A percentile compares a stretch with the other conserved stretches of the same genome.
phyloP scores from a whole-genome alignment of 1,284 basidiomycete species.

The Polyporus tsugae region DNA sequence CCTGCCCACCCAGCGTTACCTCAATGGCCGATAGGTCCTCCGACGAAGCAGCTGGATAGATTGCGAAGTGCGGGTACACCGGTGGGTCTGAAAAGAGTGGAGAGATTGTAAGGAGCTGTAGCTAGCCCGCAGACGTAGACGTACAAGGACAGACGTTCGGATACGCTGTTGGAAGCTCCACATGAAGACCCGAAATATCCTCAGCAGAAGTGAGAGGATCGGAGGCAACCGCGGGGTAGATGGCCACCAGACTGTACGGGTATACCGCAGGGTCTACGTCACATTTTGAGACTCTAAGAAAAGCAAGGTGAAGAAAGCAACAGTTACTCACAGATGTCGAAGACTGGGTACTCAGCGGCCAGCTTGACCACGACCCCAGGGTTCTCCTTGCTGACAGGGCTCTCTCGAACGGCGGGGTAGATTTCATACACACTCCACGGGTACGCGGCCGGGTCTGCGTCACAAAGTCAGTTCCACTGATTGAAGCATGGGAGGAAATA shows the following conservation, averaged over 20 bases:
- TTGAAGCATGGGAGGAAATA: not conserved
- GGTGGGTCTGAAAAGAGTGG: conserved; percentile 31
- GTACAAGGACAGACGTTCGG: conserved; percentile 33
- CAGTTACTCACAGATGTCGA: conserved; percentile 31
- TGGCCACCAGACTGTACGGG: conserved; percentile 31
- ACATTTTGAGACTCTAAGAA: too few species aligned
- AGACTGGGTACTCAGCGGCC: conserved; percentile 23
- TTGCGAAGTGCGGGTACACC: conserved; percentile 50
- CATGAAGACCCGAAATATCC: conserved; percentile 12
- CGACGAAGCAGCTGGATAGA: conserved; percentile 45
- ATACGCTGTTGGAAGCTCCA: conserved; percentile 28
- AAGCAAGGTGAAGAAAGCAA: not conserved
- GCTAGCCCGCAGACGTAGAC: conserved; percentile 21
- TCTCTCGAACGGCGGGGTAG: conserved; percentile 25
- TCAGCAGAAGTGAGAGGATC: not conserved
- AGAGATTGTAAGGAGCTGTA: not conserved
- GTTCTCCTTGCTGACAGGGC: not conserved
- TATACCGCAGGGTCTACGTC: conserved; percentile 32
- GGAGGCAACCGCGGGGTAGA: conserved; percentile 26
- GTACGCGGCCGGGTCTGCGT: conserved; percentile 32
- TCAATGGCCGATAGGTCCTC: conserved; percentile 4
- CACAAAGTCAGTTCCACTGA: not conserved
- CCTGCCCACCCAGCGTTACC: conserved; percentile 9
- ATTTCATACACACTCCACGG: conserved; percentile 32
- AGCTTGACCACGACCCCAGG: conserved; percentile 14